Percentiles rank a stretch among this genome's conserved stretches.
phyloP scores from a whole-genome alignment of 2,329 filamentous ascomycete genomes.

The Byssochlamys sp. region DNA sequence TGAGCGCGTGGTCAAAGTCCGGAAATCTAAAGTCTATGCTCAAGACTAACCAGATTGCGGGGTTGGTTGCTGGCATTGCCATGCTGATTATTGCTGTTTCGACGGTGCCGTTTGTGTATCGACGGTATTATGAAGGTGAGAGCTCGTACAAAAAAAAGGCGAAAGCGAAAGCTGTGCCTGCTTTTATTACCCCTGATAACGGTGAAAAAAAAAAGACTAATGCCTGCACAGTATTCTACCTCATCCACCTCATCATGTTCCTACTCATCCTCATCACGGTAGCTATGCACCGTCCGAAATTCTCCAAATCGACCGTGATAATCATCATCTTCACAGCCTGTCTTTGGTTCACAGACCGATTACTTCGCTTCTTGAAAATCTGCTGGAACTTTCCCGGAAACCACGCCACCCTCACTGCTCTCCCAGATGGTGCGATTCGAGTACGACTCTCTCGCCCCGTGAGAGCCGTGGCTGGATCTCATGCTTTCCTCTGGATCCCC shows the following conservation, averaged over 20 bases:
- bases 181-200: too few species aligned
- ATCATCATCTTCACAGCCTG: conserved; percentile 7
- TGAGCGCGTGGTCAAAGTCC: conserved; percentile 1
- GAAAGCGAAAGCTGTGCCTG: too few species aligned
- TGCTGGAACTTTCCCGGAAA: conserved; percentile 7
- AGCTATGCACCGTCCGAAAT: conserved; percentile 6
- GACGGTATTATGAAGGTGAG: not conserved
- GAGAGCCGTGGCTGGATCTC: conserved; percentile 45
- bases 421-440: conserved; percentile 47
- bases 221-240: conserved; percentile 5
- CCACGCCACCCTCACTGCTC: conserved; percentile 38
- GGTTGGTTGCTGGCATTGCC: not conserved
- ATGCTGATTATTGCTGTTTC: conserved; percentile 1
- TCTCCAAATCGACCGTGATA: conserved; percentile 3
- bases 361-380: conserved; percentile 5
- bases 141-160: not conserved
- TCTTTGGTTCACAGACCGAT: conserved; percentile 5
- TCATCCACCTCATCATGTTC: conserved; percentile 6
- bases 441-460: conserved; percentile 45
- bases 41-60: not conserved
- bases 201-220: not conserved
- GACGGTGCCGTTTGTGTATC: not conserved
- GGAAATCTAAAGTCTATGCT: not conserved
- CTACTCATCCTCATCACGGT: conserved; percentile 6
- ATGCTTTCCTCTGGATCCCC: conserved; percentile 58